These are phyloP conservation scores for Diaporthe sp. DNA, from an alignment of 2,329 filamentous ascomycete genomes.

Conservation along the genomic window DNA sequence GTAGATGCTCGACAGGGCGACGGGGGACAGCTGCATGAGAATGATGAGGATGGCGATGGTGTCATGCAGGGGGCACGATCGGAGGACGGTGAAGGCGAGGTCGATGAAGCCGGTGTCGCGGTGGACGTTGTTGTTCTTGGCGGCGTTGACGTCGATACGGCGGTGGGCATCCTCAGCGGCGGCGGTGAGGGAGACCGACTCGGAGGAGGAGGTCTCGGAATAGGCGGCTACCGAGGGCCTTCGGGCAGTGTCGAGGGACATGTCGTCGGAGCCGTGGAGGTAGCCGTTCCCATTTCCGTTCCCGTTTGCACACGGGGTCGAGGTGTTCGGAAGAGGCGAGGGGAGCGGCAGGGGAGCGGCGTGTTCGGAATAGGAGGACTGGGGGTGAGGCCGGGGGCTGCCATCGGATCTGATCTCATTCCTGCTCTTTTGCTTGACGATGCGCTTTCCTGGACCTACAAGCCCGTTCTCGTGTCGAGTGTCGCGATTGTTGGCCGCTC, in stretches of 20 bases:
- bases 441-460: conserved; percentile 79
- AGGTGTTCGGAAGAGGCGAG: conserved; percentile 41
- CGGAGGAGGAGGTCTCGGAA: conserved; percentile 66
- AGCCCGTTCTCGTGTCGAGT: conserved; percentile 88
- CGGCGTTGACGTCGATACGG: conserved; percentile 76
- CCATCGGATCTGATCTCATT: conserved; percentile 51
- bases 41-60: conserved; percentile 97
- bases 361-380: conserved; percentile 37
- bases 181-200: conserved; percentile 52
- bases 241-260: conserved; percentile 53
- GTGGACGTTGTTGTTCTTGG: conserved; percentile 75
- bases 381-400: conserved; percentile 37
- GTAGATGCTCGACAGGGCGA: conserved; percentile 89
- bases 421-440: conserved; percentile 57
- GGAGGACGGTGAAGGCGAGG: conserved; percentile 86
- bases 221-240: conserved; percentile 61
- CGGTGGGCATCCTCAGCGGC: conserved; percentile 63
- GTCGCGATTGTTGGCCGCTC: conserved; percentile 73
- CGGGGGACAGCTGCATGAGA: conserved; percentile 89
- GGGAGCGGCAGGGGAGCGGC: conserved; percentile 39
- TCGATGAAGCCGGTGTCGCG: conserved; percentile 79
- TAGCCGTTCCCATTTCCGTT: conserved; percentile 39
- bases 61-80: conserved; percentile 90
- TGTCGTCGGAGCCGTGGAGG: conserved; percentile 52
- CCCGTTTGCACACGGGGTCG: conserved; percentile 40